These are phyloP conservation scores for Tulasnella sp. DNA, from an alignment of 768 basidiomycete species.

Conservation along the genomic window DNA sequence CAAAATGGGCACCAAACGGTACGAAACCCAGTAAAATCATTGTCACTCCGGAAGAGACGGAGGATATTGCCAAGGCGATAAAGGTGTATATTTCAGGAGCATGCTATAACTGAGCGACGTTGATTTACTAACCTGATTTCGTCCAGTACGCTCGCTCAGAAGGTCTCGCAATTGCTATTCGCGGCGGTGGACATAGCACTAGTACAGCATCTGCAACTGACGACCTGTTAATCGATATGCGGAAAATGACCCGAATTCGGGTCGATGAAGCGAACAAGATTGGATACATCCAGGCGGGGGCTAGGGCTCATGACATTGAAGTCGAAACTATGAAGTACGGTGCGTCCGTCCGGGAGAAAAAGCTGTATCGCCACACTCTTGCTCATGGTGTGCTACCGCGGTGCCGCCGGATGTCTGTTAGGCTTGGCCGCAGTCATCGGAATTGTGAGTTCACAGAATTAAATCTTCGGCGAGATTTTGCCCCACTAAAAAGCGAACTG, in stretches of 20 bases:
- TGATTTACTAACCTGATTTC: not conserved
- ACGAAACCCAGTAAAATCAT: not conserved
- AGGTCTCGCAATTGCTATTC: not conserved
- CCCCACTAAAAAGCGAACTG: not conserved
- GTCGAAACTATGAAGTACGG: slow-evolving; percentile 18
- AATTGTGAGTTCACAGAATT: not conserved
- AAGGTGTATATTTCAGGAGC: not conserved
- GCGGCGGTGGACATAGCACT: not conserved
- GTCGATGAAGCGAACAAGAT: slow-evolving; percentile 23
- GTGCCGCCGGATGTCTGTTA: not conserved
- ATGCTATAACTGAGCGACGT: not conserved
- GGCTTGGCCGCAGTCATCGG: not conserved
- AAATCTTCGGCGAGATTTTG: not conserved
- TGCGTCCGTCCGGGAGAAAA: not conserved
- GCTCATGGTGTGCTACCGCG: not conserved
- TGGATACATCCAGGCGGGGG: slow-evolving; percentile 17
- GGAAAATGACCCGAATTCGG: slow-evolving; percentile 20
- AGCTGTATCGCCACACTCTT: not conserved
- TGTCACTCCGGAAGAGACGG: not conserved
- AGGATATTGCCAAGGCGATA: not conserved
- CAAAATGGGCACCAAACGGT: slow-evolving; percentile 1
- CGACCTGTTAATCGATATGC: slow-evolving; percentile 18
- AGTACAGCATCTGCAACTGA: slow-evolving; percentile 3
- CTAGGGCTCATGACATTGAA: not conserved
- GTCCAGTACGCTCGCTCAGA: not conserved